These are phyloP conservation scores for Domatiomyces catenatus DNA, from an alignment of 2,329 filamentous ascomycete species.

Conservation along the genomic window DNA sequence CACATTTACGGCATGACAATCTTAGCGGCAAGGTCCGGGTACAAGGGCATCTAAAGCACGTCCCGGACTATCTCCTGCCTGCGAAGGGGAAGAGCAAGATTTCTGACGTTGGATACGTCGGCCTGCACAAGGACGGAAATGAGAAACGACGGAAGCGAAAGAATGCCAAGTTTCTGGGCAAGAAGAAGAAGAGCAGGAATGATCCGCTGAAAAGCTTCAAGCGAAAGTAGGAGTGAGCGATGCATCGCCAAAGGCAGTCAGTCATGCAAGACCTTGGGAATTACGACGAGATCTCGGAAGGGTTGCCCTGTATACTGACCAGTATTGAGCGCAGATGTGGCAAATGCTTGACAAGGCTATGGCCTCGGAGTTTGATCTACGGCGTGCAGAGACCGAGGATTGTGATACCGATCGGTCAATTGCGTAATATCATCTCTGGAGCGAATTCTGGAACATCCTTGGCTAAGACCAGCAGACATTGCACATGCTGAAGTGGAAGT, in stretches of 20 bases:
- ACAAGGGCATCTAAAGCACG: constrained; percentile 81
- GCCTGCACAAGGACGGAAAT: constrained; percentile 39
- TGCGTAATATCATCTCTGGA: neutral
- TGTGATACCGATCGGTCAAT: neutral
- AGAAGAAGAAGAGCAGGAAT: constrained; percentile 31
- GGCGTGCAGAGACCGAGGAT: neutral
- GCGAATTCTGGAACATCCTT: neutral
- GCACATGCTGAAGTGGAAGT: neutral
- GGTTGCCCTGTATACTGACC: neutral
- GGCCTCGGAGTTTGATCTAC: neutral
- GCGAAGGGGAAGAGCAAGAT: constrained; percentile 53
- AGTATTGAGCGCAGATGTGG: neutral
- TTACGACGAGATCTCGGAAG: neutral
- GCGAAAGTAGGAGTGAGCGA: constrained; percentile 26
- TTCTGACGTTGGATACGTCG: constrained; percentile 58
- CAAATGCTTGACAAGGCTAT: neutral
- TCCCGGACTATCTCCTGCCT: constrained; percentile 87
- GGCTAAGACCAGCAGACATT: neutral
- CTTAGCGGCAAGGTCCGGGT: constrained; percentile 57
- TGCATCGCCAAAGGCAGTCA: neutral
- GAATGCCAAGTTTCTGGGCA: constrained; percentile 20
- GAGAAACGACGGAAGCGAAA: constrained; percentile 31
- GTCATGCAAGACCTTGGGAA: neutral
- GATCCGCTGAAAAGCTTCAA: constrained; percentile 89
- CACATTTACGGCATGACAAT: constrained; percentile 75